Evolutionary conservation across 225 moss, liverwort and hornwort species (phyloP), one percentile per base, ranked within the genome.

Genomic region (Physcomitrium patens): DNA sequence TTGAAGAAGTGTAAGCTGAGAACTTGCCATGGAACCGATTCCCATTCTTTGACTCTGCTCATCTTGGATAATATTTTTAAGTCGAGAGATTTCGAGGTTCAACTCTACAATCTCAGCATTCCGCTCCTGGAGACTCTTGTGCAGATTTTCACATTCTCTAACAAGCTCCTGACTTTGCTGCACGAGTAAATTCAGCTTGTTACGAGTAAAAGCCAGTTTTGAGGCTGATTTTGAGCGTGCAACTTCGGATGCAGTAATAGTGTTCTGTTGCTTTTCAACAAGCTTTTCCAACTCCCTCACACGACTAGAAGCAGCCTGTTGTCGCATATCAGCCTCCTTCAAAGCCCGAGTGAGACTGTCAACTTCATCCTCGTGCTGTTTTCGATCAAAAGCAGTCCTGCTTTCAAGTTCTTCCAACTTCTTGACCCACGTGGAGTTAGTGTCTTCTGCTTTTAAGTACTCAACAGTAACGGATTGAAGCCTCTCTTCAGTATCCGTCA

Each of bases 111-210:
- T 87, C 80, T 94, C 92, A 65, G 70, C 72, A 78, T 94, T 85
- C 74, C 93, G 90, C 26, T 83, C 82, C 76, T 89, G 84, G 3
- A 94, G 81, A 74, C 47, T 86, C 82, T 73, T 86, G 78, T 96
- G 92, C 68, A 94, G 81, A 27, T 69, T 80, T 64, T 94, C 96
- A 70, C 92, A 83, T 78, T 94, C 90, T 78, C 70, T 74, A 41
- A 94, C 85, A 70, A 96, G 89, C 67, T 89, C 94, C 74, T 94
- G 92, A 77, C 92, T 94, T 65, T 96, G 89, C 72, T 87, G 88
- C 70, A 87, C 87, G 18, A 96, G 89, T 63, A 86, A 87, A 80
- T 86, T 87, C 74, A 94, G 88, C 76, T 92, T 96, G 73, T 86
- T 92, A 52, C 87, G 87, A 49, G 93, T 89, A 9, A 78, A 82